Conservation (phyloP, 768 basidiomycete genomes). For the Boletus coccyginus region DNA sequence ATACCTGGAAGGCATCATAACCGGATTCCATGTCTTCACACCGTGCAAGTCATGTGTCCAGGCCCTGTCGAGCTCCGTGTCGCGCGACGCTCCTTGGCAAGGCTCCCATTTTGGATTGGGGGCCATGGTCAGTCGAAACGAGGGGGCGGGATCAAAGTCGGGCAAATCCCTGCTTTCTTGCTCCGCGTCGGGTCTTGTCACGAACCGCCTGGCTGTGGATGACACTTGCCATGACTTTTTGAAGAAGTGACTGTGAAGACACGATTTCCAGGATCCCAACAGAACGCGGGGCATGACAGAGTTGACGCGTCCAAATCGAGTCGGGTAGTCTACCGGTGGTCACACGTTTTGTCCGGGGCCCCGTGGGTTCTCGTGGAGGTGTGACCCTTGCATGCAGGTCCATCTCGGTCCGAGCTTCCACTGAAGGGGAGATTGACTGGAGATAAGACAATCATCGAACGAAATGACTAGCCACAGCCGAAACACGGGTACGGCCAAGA, state of each 20-base stretch:
- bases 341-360: background rate
- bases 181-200: background rate
- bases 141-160: slow-evolving; percentile 20
- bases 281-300: background rate
- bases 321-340: background rate
- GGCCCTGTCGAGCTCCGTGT: slow-evolving; percentile 17
- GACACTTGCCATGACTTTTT: background rate
- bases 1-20: slow-evolving; percentile 31
- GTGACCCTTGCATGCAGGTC: background rate
- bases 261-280: background rate
- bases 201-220: slow-evolving; percentile 1
- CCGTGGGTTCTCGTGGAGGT: slow-evolving; percentile 2
- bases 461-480: background rate
- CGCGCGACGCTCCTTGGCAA: slow-evolving; percentile 36
- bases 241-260: background rate
- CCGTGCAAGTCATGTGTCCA: slow-evolving; percentile 34
- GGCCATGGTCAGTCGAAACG: slow-evolving; percentile 35
- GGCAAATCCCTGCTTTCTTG: slow-evolving; percentile 9
- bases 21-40: slow-evolving; percentile 43
- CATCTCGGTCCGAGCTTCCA: background rate
- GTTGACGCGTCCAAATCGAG: background rate
- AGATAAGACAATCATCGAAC: slow-evolving; percentile 1
- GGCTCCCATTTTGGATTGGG: slow-evolving; percentile 44
- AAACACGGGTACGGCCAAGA: background rate
- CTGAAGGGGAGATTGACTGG: slow-evolving; percentile 11